phyloP scores from a whole-genome alignment of 306 rosid species.

The Mimosa pudica region DNA sequence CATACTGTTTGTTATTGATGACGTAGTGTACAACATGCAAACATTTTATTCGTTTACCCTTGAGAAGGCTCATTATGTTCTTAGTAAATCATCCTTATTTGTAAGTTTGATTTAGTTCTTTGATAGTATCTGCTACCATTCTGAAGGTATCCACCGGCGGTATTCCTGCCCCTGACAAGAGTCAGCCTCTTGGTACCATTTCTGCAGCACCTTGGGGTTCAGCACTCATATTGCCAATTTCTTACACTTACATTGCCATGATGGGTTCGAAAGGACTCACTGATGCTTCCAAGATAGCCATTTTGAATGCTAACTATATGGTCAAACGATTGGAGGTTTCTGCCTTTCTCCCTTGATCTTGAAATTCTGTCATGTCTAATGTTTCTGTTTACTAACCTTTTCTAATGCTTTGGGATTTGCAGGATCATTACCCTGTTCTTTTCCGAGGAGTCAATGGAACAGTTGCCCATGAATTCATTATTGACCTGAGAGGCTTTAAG shows the following conservation, averaged over 20 bases:
- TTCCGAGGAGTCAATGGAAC: conserved; percentile 99
- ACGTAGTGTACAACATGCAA: conserved; percentile 9
- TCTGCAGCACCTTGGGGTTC: conserved; percentile 99
- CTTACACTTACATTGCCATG: conserved; percentile 96
- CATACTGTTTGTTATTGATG: conserved; percentile 8
- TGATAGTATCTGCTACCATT: conserved; percentile 20
- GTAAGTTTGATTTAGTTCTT: conserved; percentile 13
- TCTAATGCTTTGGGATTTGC: conserved; percentile 35
- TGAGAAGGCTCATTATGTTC: conserved; percentile 23
- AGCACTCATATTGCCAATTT: conserved; percentile 97
- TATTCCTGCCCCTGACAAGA: conserved; percentile 76
- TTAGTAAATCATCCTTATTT: conserved; percentile 3
- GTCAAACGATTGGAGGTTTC: conserved; percentile 93
- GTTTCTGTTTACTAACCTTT: conserved; percentile 30
- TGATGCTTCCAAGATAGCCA: conserved; percentile 92
- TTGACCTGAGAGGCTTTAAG: conserved; percentile 97
- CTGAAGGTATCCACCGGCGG: conserved; percentile 89
- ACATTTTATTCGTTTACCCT: conserved; percentile 12
- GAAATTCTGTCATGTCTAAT: conserved; percentile 3
- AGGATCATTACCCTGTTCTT: conserved; percentile 84
- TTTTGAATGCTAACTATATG: conserved; percentile 98
- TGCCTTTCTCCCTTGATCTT: background rate
- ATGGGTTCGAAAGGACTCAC: conserved; percentile 99
- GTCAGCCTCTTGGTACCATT: conserved; percentile 92
- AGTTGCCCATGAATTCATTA: conserved; percentile 89